These are phyloP conservation scores for Pseudogymnoascus sp. DNA, from an alignment of 2,329 filamentous ascomycete genomes.

Conservation along the genomic window DNA sequence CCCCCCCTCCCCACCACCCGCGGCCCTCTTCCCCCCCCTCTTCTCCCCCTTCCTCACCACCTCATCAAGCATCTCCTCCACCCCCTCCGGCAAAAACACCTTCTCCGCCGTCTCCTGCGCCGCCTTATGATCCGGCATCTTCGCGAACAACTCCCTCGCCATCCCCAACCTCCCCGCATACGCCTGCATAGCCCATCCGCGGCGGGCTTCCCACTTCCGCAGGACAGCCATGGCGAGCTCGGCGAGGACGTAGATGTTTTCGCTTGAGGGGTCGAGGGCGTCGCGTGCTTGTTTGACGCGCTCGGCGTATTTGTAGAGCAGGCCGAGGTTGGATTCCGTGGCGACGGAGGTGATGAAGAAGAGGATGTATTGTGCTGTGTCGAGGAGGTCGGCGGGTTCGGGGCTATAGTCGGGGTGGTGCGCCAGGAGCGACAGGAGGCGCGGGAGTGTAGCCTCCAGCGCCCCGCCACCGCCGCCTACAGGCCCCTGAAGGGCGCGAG, in stretches of 20 bases:
- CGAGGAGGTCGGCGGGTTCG: conserved; percentile 58
- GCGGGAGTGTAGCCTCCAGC: conserved; percentile 73
- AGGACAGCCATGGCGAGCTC: conserved; percentile 80
- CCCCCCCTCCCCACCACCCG: conserved; percentile 1
- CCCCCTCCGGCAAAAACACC: conserved; percentile 67
- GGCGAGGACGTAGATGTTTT: conserved; percentile 75
- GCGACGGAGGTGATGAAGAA: conserved; percentile 81
- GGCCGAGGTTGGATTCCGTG: conserved; percentile 74
- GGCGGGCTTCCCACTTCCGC: conserved; percentile 75
- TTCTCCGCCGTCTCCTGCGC: conserved; percentile 82
- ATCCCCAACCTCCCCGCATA: conserved; percentile 74
- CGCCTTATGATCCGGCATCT: conserved; percentile 64
- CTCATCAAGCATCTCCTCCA: conserved; percentile 58
- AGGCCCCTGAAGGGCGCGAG: conserved; percentile 42
- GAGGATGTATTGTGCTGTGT: conserved; percentile 81
- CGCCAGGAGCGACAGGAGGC: conserved; percentile 78
- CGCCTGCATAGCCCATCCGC: conserved; percentile 77
- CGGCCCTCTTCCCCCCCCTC: conserved; percentile 36
- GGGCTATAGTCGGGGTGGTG: conserved; percentile 85
- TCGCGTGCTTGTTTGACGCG: conserved; percentile 86
- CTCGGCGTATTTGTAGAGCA: conserved; percentile 89
- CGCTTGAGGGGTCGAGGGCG: conserved; percentile 59
- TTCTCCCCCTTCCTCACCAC: conserved; percentile 63
- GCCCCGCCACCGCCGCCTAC: conserved; percentile 27
- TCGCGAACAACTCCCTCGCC: conserved; percentile 68